Conservation (phyloP, 805 yeast species). For the Blastobotrys attinorum region DNA sequence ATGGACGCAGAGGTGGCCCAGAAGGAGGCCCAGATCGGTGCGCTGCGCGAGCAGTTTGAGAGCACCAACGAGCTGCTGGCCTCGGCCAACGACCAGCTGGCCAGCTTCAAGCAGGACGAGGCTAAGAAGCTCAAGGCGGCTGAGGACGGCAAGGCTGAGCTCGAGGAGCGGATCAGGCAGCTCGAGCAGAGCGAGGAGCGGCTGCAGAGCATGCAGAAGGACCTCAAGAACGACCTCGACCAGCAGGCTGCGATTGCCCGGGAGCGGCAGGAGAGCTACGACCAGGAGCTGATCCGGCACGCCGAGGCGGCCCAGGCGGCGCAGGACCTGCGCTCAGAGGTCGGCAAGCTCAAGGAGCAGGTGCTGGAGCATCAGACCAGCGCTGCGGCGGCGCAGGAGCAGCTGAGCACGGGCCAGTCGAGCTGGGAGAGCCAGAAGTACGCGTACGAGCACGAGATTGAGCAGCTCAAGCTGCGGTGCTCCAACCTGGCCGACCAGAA, state of each 20-base stretch:
- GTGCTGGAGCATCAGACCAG: conserved; percentile 22
- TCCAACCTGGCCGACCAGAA: conserved; percentile 63
- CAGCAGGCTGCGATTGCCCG: conserved; percentile 41
- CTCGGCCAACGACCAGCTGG: conserved; percentile 18
- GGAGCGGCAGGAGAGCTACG: conserved; percentile 47
- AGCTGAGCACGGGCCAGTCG: conserved; percentile 32
- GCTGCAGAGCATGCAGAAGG: conserved; percentile 28
- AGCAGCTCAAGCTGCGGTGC: conserved; percentile 36
- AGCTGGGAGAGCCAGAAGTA: conserved; percentile 41
- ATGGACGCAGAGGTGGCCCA: conserved; percentile 15
- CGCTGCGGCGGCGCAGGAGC: conserved; percentile 27
- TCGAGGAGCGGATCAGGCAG: conserved; percentile 13
- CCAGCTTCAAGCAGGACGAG: conserved; percentile 9
- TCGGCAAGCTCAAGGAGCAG: conserved; percentile 25
- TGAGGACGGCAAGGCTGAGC: conserved; percentile 17
- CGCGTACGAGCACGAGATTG: conserved; percentile 41
- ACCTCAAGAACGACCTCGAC: conserved; percentile 29
- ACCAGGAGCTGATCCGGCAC: conserved; percentile 46
- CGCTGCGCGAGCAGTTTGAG: conserved; percentile 15
- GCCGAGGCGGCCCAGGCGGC: conserved; percentile 41
- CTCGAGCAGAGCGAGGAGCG: conserved; percentile 23
- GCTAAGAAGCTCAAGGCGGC: conserved; percentile 20
- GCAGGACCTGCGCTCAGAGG: conserved; percentile 33
- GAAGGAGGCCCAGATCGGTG: conserved; percentile 10
- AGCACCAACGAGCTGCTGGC: conserved; percentile 13